Evolutionary conservation across 2,329 filamentous ascomycete genomes (phyloP), one percentile per base, ranked within the genome.

Genomic region (Alternaria metachromatica): DNA sequence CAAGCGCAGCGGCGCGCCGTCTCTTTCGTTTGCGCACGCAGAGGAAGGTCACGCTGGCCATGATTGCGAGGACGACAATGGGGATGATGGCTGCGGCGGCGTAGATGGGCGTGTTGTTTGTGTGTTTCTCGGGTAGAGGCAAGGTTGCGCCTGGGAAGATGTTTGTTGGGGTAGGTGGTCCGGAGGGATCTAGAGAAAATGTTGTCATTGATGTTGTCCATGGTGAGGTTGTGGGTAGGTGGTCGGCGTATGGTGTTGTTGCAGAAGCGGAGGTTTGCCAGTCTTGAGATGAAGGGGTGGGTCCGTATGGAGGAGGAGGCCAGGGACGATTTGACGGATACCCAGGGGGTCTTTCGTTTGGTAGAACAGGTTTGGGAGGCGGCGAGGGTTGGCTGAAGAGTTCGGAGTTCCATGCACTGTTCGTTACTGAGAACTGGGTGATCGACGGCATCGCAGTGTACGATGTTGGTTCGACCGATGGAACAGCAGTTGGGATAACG

Each of bases 1-100:
- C 54, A 10, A 54, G 51, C 21, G 63, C 64, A 26, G 66, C 64
- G 49, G 53, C 51, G 20, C 58, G 72, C 41, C 72, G 70, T 59
- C 68, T 69, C 64, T 67, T 76, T n/a, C 75, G 76, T 64, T 69
- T 78, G 33, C 76, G 74, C 53, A 79, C 49, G 48, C 68, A 78
- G 50, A 72, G 70, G 51, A 77, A 75, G 11, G 67, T 37, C 2
- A 73, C 8, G 3, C 66, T 53, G 7, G 67, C 76, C 26, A 78
- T 56, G 37, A 76, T 64, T n/a, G 46, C 65, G 13, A 78, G 63
- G 21, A 75, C 57, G 12, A 77, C 51, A 2, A 77, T 57, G 8
- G 76, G 73, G 2, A 72, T 60, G 13, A 72, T 56, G 7, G 65
- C 71, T 11, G 74, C 76, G 44, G 68, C 73, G 21, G 69, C 72